Conservation (phyloP, 2,329 filamentous ascomycete species). For the Colletotrichum chrysophilum region DNA sequence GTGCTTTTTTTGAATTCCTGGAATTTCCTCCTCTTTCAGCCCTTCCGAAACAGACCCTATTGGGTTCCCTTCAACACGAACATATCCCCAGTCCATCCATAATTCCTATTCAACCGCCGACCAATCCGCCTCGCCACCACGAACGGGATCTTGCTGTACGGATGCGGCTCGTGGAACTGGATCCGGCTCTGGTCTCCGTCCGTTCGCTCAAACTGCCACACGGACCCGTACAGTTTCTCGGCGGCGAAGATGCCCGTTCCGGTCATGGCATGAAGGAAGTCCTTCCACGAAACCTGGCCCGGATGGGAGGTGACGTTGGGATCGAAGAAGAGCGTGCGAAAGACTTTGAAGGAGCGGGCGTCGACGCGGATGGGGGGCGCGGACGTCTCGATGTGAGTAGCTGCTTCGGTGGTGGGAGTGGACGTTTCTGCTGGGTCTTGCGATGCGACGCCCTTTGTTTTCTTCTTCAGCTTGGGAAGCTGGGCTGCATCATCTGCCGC, state of each 20-base stretch:
- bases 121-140: slow-evolving; percentile 50
- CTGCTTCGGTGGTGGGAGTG: background rate
- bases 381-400: background rate
- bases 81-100: slow-evolving; percentile 53
- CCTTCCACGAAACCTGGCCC: slow-evolving; percentile 56
- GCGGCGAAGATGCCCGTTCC: slow-evolving; percentile 50
- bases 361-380: slow-evolving; percentile 30
- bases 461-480: slow-evolving; percentile 23
- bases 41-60: rapidly evolving
- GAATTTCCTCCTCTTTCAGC: background rate
- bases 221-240: slow-evolving; percentile 64
- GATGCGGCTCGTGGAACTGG: slow-evolving; percentile 67
- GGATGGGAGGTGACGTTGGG: slow-evolving; percentile 37
- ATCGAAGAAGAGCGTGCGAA: slow-evolving; percentile 47
- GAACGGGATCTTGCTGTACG: slow-evolving; percentile 55
- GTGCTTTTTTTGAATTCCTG: no score
- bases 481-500: background rate
- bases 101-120: slow-evolving; percentile 51
- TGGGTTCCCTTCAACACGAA: slow-evolving; percentile 36
- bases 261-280: slow-evolving; percentile 59
- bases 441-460: slow-evolving; percentile 15
- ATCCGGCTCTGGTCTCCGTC: slow-evolving; percentile 48
- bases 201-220: slow-evolving; percentile 62
- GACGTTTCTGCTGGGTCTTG: no score
- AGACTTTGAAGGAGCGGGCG: slow-evolving; percentile 36